Percentiles rank a stretch among this genome's conserved stretches.
Conservation (phyloP, 169 alveolate genomes). For the Plasmodium billcollinsi region DNA sequence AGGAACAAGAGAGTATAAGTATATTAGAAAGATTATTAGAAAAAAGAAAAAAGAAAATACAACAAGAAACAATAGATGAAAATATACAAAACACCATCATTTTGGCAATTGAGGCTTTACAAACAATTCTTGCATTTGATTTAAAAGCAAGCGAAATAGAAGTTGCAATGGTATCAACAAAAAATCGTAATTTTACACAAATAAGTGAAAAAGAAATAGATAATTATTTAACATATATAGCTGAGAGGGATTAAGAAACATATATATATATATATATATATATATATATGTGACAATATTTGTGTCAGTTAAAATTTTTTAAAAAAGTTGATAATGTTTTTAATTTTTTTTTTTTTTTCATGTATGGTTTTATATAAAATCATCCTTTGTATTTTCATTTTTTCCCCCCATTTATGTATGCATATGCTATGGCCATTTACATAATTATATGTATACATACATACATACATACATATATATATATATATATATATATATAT, state of each 20-base stretch:
- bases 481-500: not conserved
- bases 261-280: not conserved
- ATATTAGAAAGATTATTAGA: slow-evolving; percentile 87
- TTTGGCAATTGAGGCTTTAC: slow-evolving; percentile 84
- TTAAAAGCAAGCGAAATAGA: slow-evolving; percentile 93
- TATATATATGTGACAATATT: not conserved
- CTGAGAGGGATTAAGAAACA: slow-evolving; percentile 88
- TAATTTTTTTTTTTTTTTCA: not conserved
- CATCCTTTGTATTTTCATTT: no score
- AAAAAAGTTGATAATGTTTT: no score
- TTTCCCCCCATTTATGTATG: not conserved
- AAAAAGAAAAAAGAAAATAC: slow-evolving; percentile 79
- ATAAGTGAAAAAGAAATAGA: slow-evolving; percentile 91
- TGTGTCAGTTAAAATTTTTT: no score
- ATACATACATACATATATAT: not conserved
- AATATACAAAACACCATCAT: slow-evolving; percentile 81
- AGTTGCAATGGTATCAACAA: slow-evolving; percentile 91
- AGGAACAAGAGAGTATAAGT: slow-evolving; percentile 93
- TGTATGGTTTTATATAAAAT: no score
- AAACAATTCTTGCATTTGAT: slow-evolving; percentile 84
- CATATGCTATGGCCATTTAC: not conserved
- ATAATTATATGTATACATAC: not conserved
- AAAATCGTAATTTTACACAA: slow-evolving; percentile 89
- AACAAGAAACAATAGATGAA: slow-evolving; percentile 81
- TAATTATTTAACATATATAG: slow-evolving; percentile 88